Base-by-base conservation (phyloP, 108 stramenopile species). In the Cylindrotheca closterium region DNA sequence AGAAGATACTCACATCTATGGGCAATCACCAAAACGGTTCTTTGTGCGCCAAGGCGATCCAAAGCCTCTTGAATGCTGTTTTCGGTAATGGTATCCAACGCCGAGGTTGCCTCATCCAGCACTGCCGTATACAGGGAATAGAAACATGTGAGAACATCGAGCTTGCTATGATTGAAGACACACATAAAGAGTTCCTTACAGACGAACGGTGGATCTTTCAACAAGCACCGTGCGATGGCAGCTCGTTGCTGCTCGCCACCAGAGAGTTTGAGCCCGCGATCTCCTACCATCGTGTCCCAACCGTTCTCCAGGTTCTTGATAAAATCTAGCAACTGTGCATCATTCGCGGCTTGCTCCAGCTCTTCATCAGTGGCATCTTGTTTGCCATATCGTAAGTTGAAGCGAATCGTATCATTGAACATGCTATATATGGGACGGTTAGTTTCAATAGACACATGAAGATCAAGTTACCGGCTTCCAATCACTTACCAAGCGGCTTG, bases 11-110 rank as follows among this genome's bases (percentile, higher is more conserved):
- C 37, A 42, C 37, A 70, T 52, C 98, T 77, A 75, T 99, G 98
- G 0, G 98, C 98, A 75, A 99, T 98, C n/a, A 98, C 93, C 34
- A 99, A 47, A 19, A 87, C 87, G 8, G 98, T 99, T 4, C 98
- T 72, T 27, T 95, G 77, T 18, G 65, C 68, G 19, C 89, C 91
- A 31, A 97, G 72, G 21, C 84, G 73, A 79, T 99, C 96, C 26
- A 99, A 81, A 21, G 98, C 98, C 62, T 99, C 96, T 67, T 99
- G 96, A 18, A 97, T 92, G 23, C 80, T 80, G 31, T 79, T 83
- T 67, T 97, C 96, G 4, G 91, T 92, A 7, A 95, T 30, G 24
- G 89, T 88, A 74, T 97, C 96, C 34, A 82, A 58, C 24, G 74
- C 69, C 7, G 66, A 81, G 33, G 87, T 84, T 28, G 86, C 84